Evolutionary conservation across 805 yeast species (phyloP).

Genomic region (Pichia membranifaciens): DNA sequence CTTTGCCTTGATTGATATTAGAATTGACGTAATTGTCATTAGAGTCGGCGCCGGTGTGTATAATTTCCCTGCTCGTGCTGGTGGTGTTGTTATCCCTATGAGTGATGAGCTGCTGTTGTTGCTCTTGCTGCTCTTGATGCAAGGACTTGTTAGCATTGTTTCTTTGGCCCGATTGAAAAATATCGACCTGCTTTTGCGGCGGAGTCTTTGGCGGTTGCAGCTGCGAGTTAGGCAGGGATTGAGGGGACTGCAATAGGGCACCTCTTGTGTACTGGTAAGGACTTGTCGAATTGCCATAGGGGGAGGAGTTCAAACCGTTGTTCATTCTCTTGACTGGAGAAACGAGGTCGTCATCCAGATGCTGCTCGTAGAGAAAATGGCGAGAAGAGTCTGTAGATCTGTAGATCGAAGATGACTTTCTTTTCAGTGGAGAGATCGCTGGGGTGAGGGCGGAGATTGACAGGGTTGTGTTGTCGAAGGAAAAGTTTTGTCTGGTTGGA

Average conservation of each 20-base stretch:
- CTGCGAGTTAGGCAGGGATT: slow-evolving; percentile 5
- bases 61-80: no score
- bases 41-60: no score
- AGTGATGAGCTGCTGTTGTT: no score
- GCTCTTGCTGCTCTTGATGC: no score
- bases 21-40: no score
- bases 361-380: slow-evolving; percentile 1
- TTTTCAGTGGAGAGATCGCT: slow-evolving; percentile 25
- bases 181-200: slow-evolving; percentile 17
- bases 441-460: slow-evolving; percentile 12
- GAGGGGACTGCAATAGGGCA: slow-evolving; percentile 16
- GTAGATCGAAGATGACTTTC: slow-evolving; percentile 19
- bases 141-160: not conserved
- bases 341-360: slow-evolving; percentile 15
- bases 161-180: not conserved
- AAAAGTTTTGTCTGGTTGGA: slow-evolving; percentile 9
- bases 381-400: slow-evolving; percentile 6
- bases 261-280: slow-evolving; percentile 18
- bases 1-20: not conserved
- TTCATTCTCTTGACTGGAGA: slow-evolving; percentile 27
- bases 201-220: slow-evolving; percentile 29
- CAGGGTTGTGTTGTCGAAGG: not conserved
- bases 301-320: slow-evolving; percentile 27
- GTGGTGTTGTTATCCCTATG: no score
- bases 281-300: slow-evolving; percentile 22